phyloP scores from a whole-genome alignment of 352 stramenopile genomes.

The Globisporangium echinulatum region DNA sequence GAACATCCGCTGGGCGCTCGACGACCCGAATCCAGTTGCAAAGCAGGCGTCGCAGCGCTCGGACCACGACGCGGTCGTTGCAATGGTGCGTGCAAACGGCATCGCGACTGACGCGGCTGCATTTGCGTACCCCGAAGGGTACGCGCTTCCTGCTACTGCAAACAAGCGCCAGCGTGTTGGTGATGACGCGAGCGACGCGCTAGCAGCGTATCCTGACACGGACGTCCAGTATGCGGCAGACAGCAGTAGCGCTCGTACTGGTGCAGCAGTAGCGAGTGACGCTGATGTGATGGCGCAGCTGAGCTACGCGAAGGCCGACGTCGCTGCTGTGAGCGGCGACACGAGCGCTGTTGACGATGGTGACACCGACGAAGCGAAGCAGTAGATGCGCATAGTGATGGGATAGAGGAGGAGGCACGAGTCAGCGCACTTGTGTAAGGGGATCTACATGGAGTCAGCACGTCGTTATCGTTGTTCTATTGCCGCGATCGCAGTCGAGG shows the following conservation, averaged over 20 bases:
- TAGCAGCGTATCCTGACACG: conserved; percentile 59
- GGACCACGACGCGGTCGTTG: conserved; percentile 85
- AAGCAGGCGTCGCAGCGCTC: conserved; percentile 81
- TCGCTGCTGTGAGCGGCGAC: conserved; percentile 9
- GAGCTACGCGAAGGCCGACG: conserved; percentile 43
- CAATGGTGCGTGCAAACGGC: conserved; percentile 73
- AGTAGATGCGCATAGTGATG: not conserved
- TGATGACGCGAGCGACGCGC: conserved; percentile 45
- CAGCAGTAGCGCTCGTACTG: not conserved
- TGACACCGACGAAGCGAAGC: conserved; percentile 12
- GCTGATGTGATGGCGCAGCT: conserved; percentile 37
- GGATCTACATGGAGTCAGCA: too few species aligned
- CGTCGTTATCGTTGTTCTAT: too few species aligned
- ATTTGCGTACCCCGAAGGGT: conserved; percentile 78
- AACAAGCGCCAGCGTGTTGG: conserved; percentile 60
- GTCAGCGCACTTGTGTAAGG: not conserved
- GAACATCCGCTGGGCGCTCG: conserved; percentile 90
- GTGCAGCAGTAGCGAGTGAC: not conserved
- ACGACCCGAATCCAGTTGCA: conserved; percentile 92
- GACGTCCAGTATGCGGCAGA: conserved; percentile 38
- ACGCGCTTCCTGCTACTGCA: conserved; percentile 45
- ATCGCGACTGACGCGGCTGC: conserved; percentile 47
- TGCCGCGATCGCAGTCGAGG: too few species aligned
- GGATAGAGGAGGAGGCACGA: not conserved
- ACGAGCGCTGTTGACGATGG: conserved; percentile 8